phyloP scores from a whole-genome alignment of 495 filamentous ascomycete genomes.

The Mytilinidion resinicola region DNA sequence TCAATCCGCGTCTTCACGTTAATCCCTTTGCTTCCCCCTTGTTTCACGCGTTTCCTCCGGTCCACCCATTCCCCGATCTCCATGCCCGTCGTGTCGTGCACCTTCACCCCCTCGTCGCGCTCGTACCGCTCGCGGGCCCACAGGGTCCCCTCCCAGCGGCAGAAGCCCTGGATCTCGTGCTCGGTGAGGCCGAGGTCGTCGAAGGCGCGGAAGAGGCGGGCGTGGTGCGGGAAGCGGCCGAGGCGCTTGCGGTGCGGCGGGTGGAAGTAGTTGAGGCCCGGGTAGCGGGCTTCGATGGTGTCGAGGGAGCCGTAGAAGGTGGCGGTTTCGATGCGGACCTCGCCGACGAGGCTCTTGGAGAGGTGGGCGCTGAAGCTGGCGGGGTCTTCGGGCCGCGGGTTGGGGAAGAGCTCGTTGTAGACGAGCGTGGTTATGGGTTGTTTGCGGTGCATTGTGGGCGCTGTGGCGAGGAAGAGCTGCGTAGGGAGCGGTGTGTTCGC shows the following conservation, averaged over 20 bases:
- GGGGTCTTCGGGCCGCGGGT: conserved; percentile 49
- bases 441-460: conserved; percentile 50
- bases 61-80: conserved; percentile 52
- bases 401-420: conserved; percentile 53
- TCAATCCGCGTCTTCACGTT: conserved; percentile 30
- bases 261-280: conserved; percentile 80
- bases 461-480: background rate
- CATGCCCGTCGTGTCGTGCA: conserved; percentile 73
- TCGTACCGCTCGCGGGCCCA: conserved; percentile 84
- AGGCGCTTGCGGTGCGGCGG: conserved; percentile 77
- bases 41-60: conserved; percentile 18
- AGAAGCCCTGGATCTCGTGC: conserved; percentile 68
- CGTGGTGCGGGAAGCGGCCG: conserved; percentile 73
- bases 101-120: conserved; percentile 62
- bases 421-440: conserved; percentile 50
- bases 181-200: conserved; percentile 70
- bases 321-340: conserved; percentile 79
- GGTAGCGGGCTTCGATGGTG: conserved; percentile 82
- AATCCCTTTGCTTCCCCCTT: conserved; percentile 14
- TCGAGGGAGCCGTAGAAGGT: conserved; percentile 82
- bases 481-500: background rate
- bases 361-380: conserved; percentile 54
- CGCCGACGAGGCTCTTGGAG: conserved; percentile 67
- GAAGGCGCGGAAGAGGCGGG: conserved; percentile 73
- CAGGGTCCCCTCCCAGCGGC: conserved; percentile 90